Base-by-base conservation (phyloP, 2,329 filamentous ascomycete species). In the Ascochyta lentis region DNA sequence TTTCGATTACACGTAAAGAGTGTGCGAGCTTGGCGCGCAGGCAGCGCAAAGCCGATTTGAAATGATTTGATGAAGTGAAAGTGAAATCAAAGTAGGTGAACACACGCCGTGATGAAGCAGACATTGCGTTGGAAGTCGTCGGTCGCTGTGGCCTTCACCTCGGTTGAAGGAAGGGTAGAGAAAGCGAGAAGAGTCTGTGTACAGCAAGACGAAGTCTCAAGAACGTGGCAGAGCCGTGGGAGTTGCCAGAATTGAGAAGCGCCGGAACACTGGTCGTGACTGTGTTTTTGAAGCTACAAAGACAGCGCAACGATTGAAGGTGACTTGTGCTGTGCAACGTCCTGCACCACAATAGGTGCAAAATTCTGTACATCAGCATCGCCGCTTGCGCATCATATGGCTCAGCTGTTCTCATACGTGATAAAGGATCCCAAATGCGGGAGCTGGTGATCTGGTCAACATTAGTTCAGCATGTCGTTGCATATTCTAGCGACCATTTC, bases 11-110 rank as follows among this genome's bases (percentile, higher is more conserved):
- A 19, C 40, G 41, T n/a, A 42, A 39, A 41, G 47, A 56, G 42
- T 33, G 47, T 47, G 38, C 33, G 42, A 49, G 42, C 48, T 56
- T 51, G 43, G 54, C 54, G 33, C 24, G 10, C 24, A 49, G 39
- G 40, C 41, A 44, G 39, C 31, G 24, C 26, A n/a, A 24, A 34
- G 42, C 41, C 16, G 31, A 10, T 15, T 42, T 23, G 55, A 12
- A 23, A 48, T 31, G 37, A 44, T 41, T 31, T 27, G 39, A 46
- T 61, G 58, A 58, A 24, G 55, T 56, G 43, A 56, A 54, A 49
- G 48, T 54, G 52, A 41, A 42, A 35, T 15, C 19, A 29, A 22
- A 33, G 19, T 34, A 22, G 33, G 3, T 23, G 44, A 8, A 23
- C 7, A 35, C 35, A 55, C 39, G 40, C 3, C 23, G 38, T n/a